Evolutionary conservation across 2,329 filamentous ascomycete species (phyloP).

Genomic region (Trichophyton verrucosum): DNA sequence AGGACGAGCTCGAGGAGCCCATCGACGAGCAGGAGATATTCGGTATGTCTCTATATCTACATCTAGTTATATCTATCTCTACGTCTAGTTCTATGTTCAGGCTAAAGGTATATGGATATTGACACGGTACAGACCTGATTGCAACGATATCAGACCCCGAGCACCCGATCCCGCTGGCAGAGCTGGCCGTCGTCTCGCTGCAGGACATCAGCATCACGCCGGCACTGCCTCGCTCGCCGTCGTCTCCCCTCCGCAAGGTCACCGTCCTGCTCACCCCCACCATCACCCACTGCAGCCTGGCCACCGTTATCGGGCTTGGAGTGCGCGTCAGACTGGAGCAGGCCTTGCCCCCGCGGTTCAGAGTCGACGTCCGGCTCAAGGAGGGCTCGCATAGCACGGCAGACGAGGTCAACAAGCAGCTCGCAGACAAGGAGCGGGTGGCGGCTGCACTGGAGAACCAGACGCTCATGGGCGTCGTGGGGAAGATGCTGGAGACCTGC

Average conservation of each 20-base stretch:
- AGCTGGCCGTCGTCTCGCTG: conserved; percentile 90
- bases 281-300: conserved; percentile 90
- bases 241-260: conserved; percentile 57
- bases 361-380: conserved; percentile 87
- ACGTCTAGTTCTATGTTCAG: not conserved
- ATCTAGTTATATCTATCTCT: too few relatives aligned
- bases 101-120: not conserved
- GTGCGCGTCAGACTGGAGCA: conserved; percentile 86
- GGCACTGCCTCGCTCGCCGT: conserved; percentile 46
- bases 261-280: conserved; percentile 87
- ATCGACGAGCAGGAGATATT: conserved; percentile 98
- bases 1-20: conserved; percentile 56
- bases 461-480: conserved; percentile 72
- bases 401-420: conserved; percentile 91
- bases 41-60: conserved; percentile 39
- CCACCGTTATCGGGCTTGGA: conserved; percentile 88
- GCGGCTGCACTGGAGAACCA: conserved; percentile 91
- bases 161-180: conserved; percentile 85
- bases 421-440: conserved; percentile 91
- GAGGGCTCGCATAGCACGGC: conserved; percentile 91
- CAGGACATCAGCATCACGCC: conserved; percentile 73
- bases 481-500: conserved; percentile 88
- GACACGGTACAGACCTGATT: conserved; percentile 58
- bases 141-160: conserved; percentile 92
- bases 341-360: conserved; percentile 78